phyloP scores from a whole-genome alignment of 495 filamentous ascomycete species.

The Aspergillus campestris region DNA sequence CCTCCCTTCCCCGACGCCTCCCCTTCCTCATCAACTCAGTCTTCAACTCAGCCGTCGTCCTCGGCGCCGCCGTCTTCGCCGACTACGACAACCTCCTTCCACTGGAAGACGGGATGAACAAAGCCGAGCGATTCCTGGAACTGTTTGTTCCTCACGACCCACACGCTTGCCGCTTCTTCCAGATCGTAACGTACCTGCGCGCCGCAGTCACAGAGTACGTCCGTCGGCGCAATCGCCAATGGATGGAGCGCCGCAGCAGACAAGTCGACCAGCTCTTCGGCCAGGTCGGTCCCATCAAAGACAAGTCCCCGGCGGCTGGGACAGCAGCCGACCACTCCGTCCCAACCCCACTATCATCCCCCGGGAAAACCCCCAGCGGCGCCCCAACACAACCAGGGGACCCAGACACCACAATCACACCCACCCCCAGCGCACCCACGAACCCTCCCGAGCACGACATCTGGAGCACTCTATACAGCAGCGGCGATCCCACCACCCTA shows the following conservation, averaged over 20 bases:
- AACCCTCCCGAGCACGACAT: constrained; percentile 15
- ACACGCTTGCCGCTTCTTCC: constrained; percentile 54
- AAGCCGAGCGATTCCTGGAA: constrained; percentile 50
- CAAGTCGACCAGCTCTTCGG: constrained; percentile 36
- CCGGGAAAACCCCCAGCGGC: constrained; percentile 13
- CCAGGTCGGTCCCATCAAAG: constrained; percentile 20
- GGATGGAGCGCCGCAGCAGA: constrained; percentile 31
- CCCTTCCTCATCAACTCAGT: constrained; percentile 67
- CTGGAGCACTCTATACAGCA: constrained; percentile 27
- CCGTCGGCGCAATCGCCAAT: constrained; percentile 26
- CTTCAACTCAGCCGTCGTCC: constrained; percentile 61
- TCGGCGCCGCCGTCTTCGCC: constrained; percentile 63
- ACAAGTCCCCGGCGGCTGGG: not conserved
- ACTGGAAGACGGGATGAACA: constrained; percentile 46
- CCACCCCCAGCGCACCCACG: constrained; percentile 11
- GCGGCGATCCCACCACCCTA: constrained; percentile 17
- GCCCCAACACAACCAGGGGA: constrained; percentile 7
- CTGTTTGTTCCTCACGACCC: constrained; percentile 56
- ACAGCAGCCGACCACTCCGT: constrained; percentile 11
- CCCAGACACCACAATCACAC: constrained; percentile 7
- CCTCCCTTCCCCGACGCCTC: constrained; percentile 57
- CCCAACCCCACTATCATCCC: constrained; percentile 17
- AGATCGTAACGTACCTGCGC: constrained; percentile 55
- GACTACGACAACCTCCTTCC: constrained; percentile 50
- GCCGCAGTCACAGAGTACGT: constrained; percentile 42